Evolutionary conservation across 78 protist species (phyloP).

Genomic region (Dictyostelium brefeldianum): DNA sequence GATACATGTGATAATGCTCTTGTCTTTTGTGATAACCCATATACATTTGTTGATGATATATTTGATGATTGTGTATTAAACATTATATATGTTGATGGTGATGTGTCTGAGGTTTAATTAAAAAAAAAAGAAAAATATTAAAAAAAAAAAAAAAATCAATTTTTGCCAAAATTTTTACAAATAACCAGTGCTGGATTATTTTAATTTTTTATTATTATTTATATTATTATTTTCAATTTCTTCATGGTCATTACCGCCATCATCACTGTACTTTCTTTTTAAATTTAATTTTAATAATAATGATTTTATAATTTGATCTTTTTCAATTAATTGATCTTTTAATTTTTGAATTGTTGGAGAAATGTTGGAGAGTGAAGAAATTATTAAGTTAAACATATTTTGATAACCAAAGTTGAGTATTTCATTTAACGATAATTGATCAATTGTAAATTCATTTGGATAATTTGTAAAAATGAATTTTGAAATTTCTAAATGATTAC

Average conservation of each 20-base stretch:
- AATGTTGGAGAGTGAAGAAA: not conserved
- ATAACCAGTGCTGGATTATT: not conserved
- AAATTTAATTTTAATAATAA: not conserved
- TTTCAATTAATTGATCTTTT: constrained; percentile 5
- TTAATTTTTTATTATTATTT: not conserved
- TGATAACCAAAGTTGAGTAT: constrained; percentile 6
- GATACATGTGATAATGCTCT: constrained; percentile 47
- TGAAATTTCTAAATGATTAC: constrained; percentile 8
- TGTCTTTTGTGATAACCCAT: constrained; percentile 58
- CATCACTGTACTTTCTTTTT: not conserved
- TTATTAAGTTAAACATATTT: not conserved
- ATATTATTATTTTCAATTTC: not conserved
- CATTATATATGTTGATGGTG: not conserved
- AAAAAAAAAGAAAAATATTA: no score
- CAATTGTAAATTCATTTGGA: not conserved
- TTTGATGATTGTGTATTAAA: constrained; percentile 17
- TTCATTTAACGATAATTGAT: constrained; percentile 2
- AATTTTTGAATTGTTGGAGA: constrained; percentile 11
- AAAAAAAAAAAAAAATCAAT: no score
- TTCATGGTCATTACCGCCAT: not conserved
- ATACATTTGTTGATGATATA: constrained; percentile 46
- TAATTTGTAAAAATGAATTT: constrained; percentile 8
- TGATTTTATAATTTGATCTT: not conserved
- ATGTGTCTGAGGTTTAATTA: no score
- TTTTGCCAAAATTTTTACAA: no score